Percentiles rank a stretch among this genome's conserved stretches.
Conservation (phyloP, 2,329 filamentous ascomycete species). For the Cercospora sesami region DNA sequence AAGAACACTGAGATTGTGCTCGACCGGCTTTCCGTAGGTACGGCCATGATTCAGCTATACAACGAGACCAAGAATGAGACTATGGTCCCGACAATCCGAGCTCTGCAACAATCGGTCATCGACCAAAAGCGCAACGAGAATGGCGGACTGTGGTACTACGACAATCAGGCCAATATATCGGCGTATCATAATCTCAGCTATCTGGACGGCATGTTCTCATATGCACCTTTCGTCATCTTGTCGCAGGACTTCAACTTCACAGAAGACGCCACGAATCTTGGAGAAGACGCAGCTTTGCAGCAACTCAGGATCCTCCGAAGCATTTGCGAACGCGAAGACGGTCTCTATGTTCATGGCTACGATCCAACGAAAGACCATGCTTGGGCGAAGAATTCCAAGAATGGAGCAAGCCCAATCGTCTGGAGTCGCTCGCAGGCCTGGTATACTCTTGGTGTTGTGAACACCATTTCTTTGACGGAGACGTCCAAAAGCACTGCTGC, state of each 20-base stretch:
- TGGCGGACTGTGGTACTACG: constrained; percentile 41
- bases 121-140: constrained; percentile 36
- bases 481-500: constrained; percentile 23
- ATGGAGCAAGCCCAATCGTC: constrained; percentile 54
- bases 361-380: constrained; percentile 51
- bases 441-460: constrained; percentile 56
- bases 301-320: constrained; percentile 51
- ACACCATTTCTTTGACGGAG: constrained; percentile 49
- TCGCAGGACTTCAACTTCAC: constrained; percentile 25
- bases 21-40: constrained; percentile 39
- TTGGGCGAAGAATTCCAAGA: constrained; percentile 53
- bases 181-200: constrained; percentile 56
- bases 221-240: constrained; percentile 47
- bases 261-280: constrained; percentile 16
- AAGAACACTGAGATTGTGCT: constrained; percentile 31
- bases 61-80: constrained; percentile 21
- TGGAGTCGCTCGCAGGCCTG: constrained; percentile 59
- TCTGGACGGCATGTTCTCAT: constrained; percentile 56
- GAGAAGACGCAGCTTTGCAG: constrained; percentile 33
- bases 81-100: constrained; percentile 21
- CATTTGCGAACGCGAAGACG: constrained; percentile 45
- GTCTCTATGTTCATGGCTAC: constrained; percentile 57
- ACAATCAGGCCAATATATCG: constrained; percentile 27
- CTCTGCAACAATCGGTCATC: constrained; percentile 33
- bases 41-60: constrained; percentile 31